phyloP scores from a whole-genome alignment of 1,139 yeast genomes.

The Geotrichum klebahnii region DNA sequence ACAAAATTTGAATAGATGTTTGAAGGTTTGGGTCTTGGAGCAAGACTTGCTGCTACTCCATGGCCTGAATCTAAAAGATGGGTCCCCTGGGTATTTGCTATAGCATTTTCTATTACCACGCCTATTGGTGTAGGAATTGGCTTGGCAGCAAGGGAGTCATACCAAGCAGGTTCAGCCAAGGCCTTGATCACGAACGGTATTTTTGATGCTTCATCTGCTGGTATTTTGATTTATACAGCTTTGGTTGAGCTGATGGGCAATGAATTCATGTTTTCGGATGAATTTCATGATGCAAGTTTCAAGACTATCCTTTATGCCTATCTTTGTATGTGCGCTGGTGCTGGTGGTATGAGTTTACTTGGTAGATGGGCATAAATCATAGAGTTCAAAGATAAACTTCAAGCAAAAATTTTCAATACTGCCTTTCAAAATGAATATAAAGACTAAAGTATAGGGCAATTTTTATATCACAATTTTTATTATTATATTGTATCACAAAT shows the following conservation, averaged over 20 bases:
- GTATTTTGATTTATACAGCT: conserved; percentile 77
- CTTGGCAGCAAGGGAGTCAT: conserved; percentile 67
- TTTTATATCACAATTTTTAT: too few relatives aligned
- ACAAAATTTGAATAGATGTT: conserved; percentile 43
- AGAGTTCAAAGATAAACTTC: background rate
- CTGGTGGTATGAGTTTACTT: conserved; percentile 76
- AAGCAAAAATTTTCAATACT: too few relatives aligned
- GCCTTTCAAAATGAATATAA: too few relatives aligned
- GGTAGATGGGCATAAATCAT: conserved; percentile 73
- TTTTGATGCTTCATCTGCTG: conserved; percentile 81
- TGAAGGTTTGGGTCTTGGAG: conserved; percentile 84
- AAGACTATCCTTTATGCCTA: conserved; percentile 37
- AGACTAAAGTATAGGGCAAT: too few relatives aligned
- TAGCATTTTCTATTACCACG: conserved; percentile 60
- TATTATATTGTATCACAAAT: too few relatives aligned
- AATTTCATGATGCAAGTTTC: conserved; percentile 43
- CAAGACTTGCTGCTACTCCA: conserved; percentile 65
- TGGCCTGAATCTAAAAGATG: conserved; percentile 41
- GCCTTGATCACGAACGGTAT: conserved; percentile 68
- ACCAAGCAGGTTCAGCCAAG: conserved; percentile 48
- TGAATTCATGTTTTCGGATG: conserved; percentile 66
- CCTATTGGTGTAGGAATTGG: conserved; percentile 83
- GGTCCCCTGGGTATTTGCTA: conserved; percentile 58
- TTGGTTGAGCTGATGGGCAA: conserved; percentile 80
- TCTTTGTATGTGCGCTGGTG: conserved; percentile 49